A percentile compares a stretch with the other conserved stretches of the same genome.
These are phyloP conservation scores for Yamagishiella unicocca DNA, from an alignment of 139 green algal species.

Conservation along the genomic window DNA sequence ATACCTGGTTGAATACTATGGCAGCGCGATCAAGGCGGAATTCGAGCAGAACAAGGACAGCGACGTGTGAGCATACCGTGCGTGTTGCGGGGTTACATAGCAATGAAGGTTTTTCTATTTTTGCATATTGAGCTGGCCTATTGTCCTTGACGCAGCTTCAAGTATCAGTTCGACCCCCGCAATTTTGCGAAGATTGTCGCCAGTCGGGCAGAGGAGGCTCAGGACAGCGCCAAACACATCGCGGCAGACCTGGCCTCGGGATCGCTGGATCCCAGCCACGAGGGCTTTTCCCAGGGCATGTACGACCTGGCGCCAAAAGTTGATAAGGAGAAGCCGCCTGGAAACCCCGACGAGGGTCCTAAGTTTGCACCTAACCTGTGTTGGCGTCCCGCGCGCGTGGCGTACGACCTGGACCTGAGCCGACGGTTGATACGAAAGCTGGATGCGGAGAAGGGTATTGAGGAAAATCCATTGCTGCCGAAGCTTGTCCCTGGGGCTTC, in stretches of 20 bases:
- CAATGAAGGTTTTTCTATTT: too few species aligned
- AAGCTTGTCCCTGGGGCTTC: neutral
- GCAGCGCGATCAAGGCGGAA: slow-evolving; percentile 67
- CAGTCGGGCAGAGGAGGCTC: slow-evolving; percentile 61
- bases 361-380: slow-evolving; percentile 63
- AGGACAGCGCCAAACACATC: slow-evolving; percentile 56
- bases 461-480: slow-evolving; percentile 67
- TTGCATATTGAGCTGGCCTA: too few species aligned
- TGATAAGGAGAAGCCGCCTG: slow-evolving; percentile 22
- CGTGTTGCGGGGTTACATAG: too few species aligned
- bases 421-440: slow-evolving; percentile 73
- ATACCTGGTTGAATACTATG: slow-evolving; percentile 81
- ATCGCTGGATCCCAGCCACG: slow-evolving; percentile 52
- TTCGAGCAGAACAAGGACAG: slow-evolving; percentile 66
- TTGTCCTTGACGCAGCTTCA: slow-evolving; percentile 8
- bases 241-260: slow-evolving; percentile 56
- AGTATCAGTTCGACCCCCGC: slow-evolving; percentile 62
- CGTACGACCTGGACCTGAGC: slow-evolving; percentile 74
- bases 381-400: slow-evolving; percentile 69
- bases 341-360: slow-evolving; percentile 7
- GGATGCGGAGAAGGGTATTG: slow-evolving; percentile 85
- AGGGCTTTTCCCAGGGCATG: slow-evolving; percentile 68
- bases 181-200: slow-evolving; percentile 53
- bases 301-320: slow-evolving; percentile 54
- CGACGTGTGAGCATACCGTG: slow-evolving; percentile 60